A percentile compares a stretch with the other conserved stretches of the same genome.
phyloP scores from a whole-genome alignment of 2,329 filamentous ascomycete genomes.

The Chalaropsis ovoidea region DNA sequence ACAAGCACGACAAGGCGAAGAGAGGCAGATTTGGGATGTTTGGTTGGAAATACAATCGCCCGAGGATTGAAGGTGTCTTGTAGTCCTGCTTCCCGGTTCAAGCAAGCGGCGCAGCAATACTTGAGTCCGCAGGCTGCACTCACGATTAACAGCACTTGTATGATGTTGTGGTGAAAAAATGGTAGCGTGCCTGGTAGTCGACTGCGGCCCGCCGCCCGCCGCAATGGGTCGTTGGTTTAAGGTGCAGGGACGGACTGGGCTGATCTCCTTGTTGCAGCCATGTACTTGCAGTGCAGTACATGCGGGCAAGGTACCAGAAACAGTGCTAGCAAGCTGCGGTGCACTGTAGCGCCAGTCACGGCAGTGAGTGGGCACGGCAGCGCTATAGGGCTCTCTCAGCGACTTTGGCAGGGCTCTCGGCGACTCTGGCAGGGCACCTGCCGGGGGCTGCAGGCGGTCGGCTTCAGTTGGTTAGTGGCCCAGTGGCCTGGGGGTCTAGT shows the following conservation, averaged over 20 bases:
- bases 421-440: background rate
- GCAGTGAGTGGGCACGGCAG: background rate
- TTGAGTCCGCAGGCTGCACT: background rate
- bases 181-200: background rate
- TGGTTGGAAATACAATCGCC: too few relatives aligned
- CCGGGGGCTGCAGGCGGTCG: too few relatives aligned
- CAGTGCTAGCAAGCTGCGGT: background rate
- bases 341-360: background rate
- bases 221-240: slow-evolving; percentile 26
- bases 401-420: background rate
- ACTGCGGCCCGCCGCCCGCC: background rate
- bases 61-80: too few relatives aligned
- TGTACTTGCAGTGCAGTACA: slow-evolving; percentile 17
- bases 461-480: too few relatives aligned
- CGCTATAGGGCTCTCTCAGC: background rate
- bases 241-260: slow-evolving; percentile 18
- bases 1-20: background rate
- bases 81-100: too few relatives aligned
- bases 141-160: background rate
- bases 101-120: background rate
- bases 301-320: background rate
- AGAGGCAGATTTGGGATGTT: background rate
- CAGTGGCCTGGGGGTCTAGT: too few relatives aligned
- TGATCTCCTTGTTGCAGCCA: slow-evolving; percentile 7
- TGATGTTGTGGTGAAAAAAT: background rate